phyloP scores from a whole-genome alignment of 495 filamentous ascomycete species.

The Trichoderma gamsii region DNA sequence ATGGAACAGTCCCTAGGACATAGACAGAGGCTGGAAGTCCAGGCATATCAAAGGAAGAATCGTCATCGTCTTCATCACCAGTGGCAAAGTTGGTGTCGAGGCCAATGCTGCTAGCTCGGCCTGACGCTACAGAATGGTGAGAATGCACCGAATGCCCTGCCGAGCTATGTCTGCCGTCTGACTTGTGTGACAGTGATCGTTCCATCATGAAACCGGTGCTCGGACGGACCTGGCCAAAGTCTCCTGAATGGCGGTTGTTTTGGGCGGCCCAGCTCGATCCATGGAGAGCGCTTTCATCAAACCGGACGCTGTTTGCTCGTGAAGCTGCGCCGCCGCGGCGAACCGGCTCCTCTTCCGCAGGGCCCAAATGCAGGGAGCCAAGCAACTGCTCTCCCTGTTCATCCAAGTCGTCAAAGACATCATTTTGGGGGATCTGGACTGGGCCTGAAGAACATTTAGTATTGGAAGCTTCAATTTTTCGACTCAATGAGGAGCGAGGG shows the following conservation, averaged over 20 bases:
- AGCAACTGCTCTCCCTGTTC: slow-evolving; percentile 66
- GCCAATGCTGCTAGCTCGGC: slow-evolving; percentile 75
- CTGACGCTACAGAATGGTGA: slow-evolving; percentile 57
- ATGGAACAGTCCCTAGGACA: slow-evolving; percentile 77
- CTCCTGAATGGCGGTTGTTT: slow-evolving; percentile 68
- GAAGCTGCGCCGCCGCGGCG: slow-evolving; percentile 72
- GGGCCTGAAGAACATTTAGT: slow-evolving; percentile 48
- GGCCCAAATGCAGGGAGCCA: slow-evolving; percentile 65
- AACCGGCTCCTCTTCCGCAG: slow-evolving; percentile 79
- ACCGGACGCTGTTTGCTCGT: slow-evolving; percentile 95
- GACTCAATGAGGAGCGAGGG: neutral
- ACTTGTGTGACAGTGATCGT: slow-evolving; percentile 86
- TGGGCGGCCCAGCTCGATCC: slow-evolving; percentile 71
- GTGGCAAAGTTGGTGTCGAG: slow-evolving; percentile 66
- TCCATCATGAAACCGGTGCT: slow-evolving; percentile 83
- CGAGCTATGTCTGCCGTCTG: slow-evolving; percentile 91
- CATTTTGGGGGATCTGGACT: slow-evolving; percentile 62
- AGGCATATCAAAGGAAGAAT: slow-evolving; percentile 57
- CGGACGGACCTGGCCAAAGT: slow-evolving; percentile 69
- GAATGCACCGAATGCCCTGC: slow-evolving; percentile 74
- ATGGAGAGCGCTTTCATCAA: slow-evolving; percentile 92
- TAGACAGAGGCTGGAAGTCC: slow-evolving; percentile 79
- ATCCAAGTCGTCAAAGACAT: slow-evolving; percentile 73
- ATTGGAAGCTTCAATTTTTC: neutral
- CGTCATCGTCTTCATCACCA: slow-evolving; percentile 53